Base-by-base conservation (phyloP, 805 yeast genomes). In the Blastobotrys peoriensis region DNA sequence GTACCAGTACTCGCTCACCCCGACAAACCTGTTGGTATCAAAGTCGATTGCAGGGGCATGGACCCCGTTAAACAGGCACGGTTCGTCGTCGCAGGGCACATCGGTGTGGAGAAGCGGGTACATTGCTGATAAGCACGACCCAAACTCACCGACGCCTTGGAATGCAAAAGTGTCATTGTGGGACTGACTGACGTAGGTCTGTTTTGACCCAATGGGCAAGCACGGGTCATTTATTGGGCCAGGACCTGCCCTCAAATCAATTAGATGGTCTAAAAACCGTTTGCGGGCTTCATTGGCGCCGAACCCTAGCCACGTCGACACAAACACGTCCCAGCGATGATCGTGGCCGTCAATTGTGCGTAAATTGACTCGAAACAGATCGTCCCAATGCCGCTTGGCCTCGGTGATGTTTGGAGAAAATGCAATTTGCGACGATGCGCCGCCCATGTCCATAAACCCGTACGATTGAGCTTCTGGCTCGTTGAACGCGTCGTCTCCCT, bases 381-480 rank as follows among this genome's bases (percentile, higher is more conserved):
- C 95, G 43, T 89, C 89, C 35, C 66, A 60, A 61, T 87, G 95
- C 50, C 73, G 74, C 20, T 61, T 64, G 5, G 83, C 63, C 49
- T 86, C 88, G n/a, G 73, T 68, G 3, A 57, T 50, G 34, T 74
- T 71, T 0, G 97, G 97, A 5, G 85, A 88, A 71, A 89, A 93
- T 5, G 98, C 95, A 18, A 93, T 77, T 60, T 93, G 98, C 0
- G 96, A 87, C 1, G 96, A 87, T 0, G 98, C 98, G 10, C 98
- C 98, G 13, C 98, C 98, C 98, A 93, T 93, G 63, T 93, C 98
- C 91, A 93, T 83, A 56, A 93, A 91, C 3, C 98, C 98, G 52
- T 75, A 81, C 0, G 95, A 79, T 15, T 33, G 21, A 3, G 53
- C 48, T 5, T 44, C 41, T 8, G 8, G 30, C 1, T 52, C 57